phyloP scores from a whole-genome alignment of 2,329 filamentous ascomycete genomes.

The Stemphylium vesicarium region DNA sequence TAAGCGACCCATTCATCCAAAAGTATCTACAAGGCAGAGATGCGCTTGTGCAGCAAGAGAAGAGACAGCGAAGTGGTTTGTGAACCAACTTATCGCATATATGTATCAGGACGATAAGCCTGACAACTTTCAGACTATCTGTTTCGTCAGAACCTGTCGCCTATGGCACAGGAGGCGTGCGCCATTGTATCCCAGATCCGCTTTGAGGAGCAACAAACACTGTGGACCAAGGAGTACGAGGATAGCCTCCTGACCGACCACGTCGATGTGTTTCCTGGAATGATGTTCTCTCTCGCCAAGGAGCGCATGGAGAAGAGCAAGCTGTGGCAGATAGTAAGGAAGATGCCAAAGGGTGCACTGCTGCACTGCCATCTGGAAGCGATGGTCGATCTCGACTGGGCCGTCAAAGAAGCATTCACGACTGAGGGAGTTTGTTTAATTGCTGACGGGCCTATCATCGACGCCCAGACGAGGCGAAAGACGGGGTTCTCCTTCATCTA shows the following conservation, averaged over 20 bases:
- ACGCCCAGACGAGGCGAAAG: conserved; percentile 59
- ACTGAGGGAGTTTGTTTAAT: conserved; percentile 76
- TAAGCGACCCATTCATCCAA: conserved; percentile 76
- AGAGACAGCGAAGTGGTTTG: conserved; percentile 79
- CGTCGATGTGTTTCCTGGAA: conserved; percentile 78
- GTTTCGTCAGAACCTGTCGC: conserved; percentile 77
- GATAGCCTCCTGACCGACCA: conserved; percentile 70
- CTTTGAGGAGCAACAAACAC: conserved; percentile 72
- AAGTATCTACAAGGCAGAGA: conserved; percentile 80
- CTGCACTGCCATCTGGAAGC: conserved; percentile 90
- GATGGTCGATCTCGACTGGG: conserved; percentile 85
- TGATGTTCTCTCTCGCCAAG: conserved; percentile 91
- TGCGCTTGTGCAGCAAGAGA: conserved; percentile 79
- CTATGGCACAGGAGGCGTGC: conserved; percentile 77
- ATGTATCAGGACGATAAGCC: conserved; percentile 14
- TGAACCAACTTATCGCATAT: conserved; percentile 14
- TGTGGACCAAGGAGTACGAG: conserved; percentile 79
- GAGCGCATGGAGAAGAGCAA: conserved; percentile 83
- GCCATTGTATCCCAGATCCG: conserved; percentile 81
- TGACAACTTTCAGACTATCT: conserved; percentile 62
- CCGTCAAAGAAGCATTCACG: conserved; percentile 73
- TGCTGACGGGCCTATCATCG: conserved; percentile 64
- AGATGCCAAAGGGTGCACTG: conserved; percentile 87
- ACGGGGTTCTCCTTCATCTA: conserved; percentile 66
- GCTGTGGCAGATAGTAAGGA: conserved; percentile 82